A percentile compares a stretch with the other conserved stretches of the same genome.
Conservation (phyloP, 805 yeast species). For the Candida endomychidarum region DNA sequence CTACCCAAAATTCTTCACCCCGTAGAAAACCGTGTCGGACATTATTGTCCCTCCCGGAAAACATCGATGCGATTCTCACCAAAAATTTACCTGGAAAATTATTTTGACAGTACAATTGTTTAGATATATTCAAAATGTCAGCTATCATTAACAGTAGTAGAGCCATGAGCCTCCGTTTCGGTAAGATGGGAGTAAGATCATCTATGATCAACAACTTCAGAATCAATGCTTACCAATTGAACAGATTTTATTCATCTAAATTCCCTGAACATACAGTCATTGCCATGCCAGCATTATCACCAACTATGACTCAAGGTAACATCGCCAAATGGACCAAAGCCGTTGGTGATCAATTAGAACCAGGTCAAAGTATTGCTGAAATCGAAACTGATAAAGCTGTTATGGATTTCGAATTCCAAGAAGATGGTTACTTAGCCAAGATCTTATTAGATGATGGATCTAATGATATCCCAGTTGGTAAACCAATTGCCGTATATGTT, state of each 20-base stretch:
- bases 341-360: slow-evolving; percentile 82
- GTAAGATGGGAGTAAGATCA: slow-evolving; percentile 3
- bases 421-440: slow-evolving; percentile 90
- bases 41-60: slow-evolving; percentile 17
- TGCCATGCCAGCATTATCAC: slow-evolving; percentile 98
- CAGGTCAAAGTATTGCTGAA: slow-evolving; percentile 96
- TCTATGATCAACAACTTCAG: slow-evolving; percentile 4
- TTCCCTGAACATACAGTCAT: slow-evolving; percentile 86
- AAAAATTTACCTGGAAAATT: slow-evolving; percentile 8
- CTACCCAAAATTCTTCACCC: not conserved
- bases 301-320: slow-evolving; percentile 97
- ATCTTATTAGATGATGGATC: slow-evolving; percentile 80
- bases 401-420: slow-evolving; percentile 98
- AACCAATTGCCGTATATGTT: slow-evolving; percentile 95
- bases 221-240: slow-evolving; percentile 4
- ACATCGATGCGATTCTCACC: slow-evolving; percentile 20
- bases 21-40: slow-evolving; percentile 10
- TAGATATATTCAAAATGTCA: slow-evolving; percentile 6
- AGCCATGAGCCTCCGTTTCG: slow-evolving; percentile 7
- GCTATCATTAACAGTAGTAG: slow-evolving; percentile 6
- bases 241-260: slow-evolving; percentile 41
- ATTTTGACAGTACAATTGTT: slow-evolving; percentile 2
- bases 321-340: slow-evolving; percentile 86
- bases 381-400: slow-evolving; percentile 97
- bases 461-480: slow-evolving; percentile 88